Base-by-base conservation (phyloP, 176 grass and related monocot genomes). In the Bromus sterilis region DNA sequence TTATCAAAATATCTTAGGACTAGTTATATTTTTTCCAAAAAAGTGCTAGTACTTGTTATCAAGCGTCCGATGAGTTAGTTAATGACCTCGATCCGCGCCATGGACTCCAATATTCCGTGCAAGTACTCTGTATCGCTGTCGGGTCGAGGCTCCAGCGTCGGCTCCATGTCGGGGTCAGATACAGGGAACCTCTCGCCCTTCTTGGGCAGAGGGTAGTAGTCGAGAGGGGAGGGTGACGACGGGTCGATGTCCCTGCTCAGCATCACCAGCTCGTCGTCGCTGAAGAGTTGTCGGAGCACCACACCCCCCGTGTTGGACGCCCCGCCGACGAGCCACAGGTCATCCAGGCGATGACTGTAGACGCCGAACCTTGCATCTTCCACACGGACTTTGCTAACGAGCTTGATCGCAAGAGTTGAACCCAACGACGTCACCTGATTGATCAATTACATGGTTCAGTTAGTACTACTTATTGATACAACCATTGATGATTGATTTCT, bases 391-490 rank as follows among this genome's bases (percentile, higher is more conserved):
- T 30, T 29, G 86, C 94, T 97, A 26, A 97, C 60, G 23, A 97
- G 94, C 55, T 97, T 97, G 78, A 97, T 89, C 16, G 94, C 94
- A 11, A 97, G 81, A 3, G 94, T 97, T 46, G 94, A 97, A 9
- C 94, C 94, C 74, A 97, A 49, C 36, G 89, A 95, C 21, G 89
- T 93, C 51, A 92, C 89, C 89, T 87, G 61, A 80, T 71, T 1
- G 55, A 66, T 79, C 61, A 36, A 1, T 51, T 51, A 7, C 0
- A 51, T 51, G 48, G 48, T 20, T 51, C 48, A 20, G 0, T 51
- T 21, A 51, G 48, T 51, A 51, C 48, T 51, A 21, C 16, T 20
- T 20, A 0, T 51, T 21, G 0, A 0, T 51, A 51, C 1, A 48
- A 18, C 15, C 44, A 48, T 48, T 2, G 44, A 51, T 51, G 15